These are phyloP conservation scores for Heracleum sosnowskyi DNA, from an alignment of 129 eudicot species.

Conservation along the genomic window DNA sequence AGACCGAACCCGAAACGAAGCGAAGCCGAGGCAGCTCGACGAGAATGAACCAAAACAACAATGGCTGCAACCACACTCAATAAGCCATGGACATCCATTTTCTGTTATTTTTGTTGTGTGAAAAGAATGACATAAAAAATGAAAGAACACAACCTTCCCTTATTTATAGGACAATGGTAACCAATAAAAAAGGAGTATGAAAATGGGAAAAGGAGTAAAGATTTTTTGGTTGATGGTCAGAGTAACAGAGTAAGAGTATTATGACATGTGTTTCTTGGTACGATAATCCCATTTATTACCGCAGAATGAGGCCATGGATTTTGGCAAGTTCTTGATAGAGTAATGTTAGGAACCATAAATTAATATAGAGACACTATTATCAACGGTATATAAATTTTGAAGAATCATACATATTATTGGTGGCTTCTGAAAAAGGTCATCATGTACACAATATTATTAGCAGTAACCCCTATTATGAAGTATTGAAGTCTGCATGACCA, in stretches of 20 bases:
- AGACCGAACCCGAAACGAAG: constrained; percentile 10
- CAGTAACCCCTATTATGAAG: too few relatives aligned
- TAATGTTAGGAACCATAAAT: too few relatives aligned
- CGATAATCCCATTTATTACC: background rate
- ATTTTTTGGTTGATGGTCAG: background rate
- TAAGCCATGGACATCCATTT: background rate
- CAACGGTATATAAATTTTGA: too few relatives aligned
- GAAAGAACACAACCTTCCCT: background rate
- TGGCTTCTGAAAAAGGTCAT: too few relatives aligned
- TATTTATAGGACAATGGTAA: background rate
- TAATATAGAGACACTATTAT: too few relatives aligned
- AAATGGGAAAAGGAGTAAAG: background rate
- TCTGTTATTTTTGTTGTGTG: background rate
- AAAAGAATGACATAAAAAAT: background rate
- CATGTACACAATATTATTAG: too few relatives aligned
- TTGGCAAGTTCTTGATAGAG: too few relatives aligned
- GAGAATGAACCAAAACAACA: constrained; percentile 9
- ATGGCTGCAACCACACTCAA: background rate
- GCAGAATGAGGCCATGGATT: background rate
- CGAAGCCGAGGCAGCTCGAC: constrained; percentile 23
- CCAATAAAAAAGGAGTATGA: background rate
- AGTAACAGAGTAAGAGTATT: too few relatives aligned
- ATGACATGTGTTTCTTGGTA: background rate
- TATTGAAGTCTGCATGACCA: too few relatives aligned
- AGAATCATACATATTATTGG: too few relatives aligned